Evolutionary conservation across 768 basidiomycete genomes (phyloP), one percentile per base, ranked within the genome.

Genomic region (Boletus bicolor): DNA sequence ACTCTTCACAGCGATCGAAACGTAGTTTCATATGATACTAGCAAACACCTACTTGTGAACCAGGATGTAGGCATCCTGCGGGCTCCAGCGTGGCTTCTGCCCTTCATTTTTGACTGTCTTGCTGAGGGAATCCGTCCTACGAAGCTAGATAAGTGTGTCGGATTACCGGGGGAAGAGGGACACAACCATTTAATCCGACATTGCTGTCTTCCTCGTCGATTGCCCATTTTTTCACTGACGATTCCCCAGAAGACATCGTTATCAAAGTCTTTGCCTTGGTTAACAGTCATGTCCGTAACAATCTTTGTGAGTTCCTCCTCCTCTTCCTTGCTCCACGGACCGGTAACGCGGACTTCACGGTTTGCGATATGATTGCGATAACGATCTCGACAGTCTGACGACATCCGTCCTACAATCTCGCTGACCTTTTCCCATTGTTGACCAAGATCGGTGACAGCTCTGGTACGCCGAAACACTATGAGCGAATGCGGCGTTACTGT

Each of bases 131-230:
- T 92, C 90, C 32, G 86, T 89, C 91, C 89, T 91, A 56, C 2
- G 21, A 26, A 56, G 21, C 15, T 12, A 11, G 11, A 42, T 55
- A 51, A 57, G 44, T 32, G 41, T 42, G 35, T 28, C n/a, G 10
- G 17, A 43, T 43, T 44, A 39, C 55, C n/a, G 30, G 14, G 17
- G 28, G 12, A 53, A 49, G 39, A 30, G 10, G 41, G 71, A 51
- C 56, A 30, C 37, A n/a, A 89, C 90, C 91, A 93, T 80, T 93
- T 93, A 43, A 88, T 89, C 46, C 91, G 80, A 74, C 91, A 93
- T 68, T 93, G 91, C 63, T 91, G 88, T 59, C 91, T 78, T 36
- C 85, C 84, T 47, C 91, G 80, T 46, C 71, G 86, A 24, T 84
- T 82, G 38, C 84, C 87, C 91, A 93, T 93, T 44, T 79, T 77